A percentile compares a stretch with the other conserved stretches of the same genome.
Evolutionary conservation across 2,329 filamentous ascomycete species (phyloP).

Genomic region (Alternaria hordeiaustralica): DNA sequence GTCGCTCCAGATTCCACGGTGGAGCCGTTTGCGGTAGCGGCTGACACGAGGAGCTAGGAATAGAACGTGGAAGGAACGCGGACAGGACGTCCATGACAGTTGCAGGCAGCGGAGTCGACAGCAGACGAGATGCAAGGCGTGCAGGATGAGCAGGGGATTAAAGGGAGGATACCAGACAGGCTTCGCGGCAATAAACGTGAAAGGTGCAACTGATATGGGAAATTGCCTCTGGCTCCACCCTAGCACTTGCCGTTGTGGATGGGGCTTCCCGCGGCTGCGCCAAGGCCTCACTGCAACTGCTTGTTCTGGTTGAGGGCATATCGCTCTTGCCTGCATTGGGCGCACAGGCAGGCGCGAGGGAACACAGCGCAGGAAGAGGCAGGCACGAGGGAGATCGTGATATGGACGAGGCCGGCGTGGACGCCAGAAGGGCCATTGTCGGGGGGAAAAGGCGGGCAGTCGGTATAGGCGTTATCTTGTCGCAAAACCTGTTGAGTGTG

Average conservation of each 20-base stretch:
- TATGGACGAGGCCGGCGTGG: background rate
- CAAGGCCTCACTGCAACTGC: slow-evolving; percentile 7
- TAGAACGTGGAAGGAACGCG: background rate
- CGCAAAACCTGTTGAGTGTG: slow-evolving; percentile 17
- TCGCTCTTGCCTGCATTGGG: background rate
- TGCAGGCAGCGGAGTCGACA: background rate
- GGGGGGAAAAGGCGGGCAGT: background rate
- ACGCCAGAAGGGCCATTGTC: background rate
- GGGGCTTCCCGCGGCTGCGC: slow-evolving; percentile 9
- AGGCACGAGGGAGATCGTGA: background rate
- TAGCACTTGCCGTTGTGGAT: background rate
- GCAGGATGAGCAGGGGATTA: background rate
- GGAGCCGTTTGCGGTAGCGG: slow-evolving; percentile 10
- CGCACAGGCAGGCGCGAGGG: background rate
- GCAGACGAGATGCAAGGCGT: background rate
- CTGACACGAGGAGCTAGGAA: slow-evolving; percentile 3
- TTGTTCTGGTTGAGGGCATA: slow-evolving; percentile 5
- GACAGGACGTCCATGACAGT: background rate
- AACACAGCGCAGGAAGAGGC: slow-evolving; percentile 3
- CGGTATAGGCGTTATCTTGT: background rate
- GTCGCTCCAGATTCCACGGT: background rate
- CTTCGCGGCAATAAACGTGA: background rate
- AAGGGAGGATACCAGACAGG: background rate
- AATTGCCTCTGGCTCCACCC: background rate
- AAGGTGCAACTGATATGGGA: slow-evolving; percentile 5